Percentiles rank a stretch among this genome's conserved stretches.
Conservation (phyloP, 768 basidiomycete species). For the Tulasnella sp. region DNA sequence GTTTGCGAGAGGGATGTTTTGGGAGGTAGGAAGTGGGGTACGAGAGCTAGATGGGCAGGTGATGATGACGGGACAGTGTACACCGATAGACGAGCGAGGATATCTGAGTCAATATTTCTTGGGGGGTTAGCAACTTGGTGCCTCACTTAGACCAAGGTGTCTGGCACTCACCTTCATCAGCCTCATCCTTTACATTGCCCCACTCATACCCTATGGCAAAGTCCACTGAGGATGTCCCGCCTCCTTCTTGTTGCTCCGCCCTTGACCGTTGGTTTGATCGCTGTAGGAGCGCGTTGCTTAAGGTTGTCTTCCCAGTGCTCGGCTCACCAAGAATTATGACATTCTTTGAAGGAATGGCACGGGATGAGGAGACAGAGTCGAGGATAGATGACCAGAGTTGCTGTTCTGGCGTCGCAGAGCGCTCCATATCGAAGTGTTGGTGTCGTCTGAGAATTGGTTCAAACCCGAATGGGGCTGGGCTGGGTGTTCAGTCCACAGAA, state of each 20-base stretch:
- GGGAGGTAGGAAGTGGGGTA: slow-evolving; percentile 73
- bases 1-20: slow-evolving; percentile 55
- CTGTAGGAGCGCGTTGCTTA: slow-evolving; percentile 61
- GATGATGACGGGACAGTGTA: slow-evolving; percentile 81
- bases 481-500: no score
- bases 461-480: neutral
- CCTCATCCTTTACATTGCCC: slow-evolving; percentile 82
- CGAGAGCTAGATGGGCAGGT: slow-evolving; percentile 52
- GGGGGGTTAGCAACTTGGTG: neutral
- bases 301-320: slow-evolving; percentile 62
- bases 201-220: slow-evolving; percentile 90
- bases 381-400: slow-evolving; percentile 92
- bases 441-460: neutral
- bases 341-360: slow-evolving; percentile 78
- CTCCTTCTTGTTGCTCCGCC: slow-evolving; percentile 29
- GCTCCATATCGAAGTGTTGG: neutral
- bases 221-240: slow-evolving; percentile 42
- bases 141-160: neutral
- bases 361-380: slow-evolving; percentile 69
- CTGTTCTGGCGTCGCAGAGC: slow-evolving; percentile 26
- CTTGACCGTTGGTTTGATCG: slow-evolving; percentile 40
- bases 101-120: slow-evolving; percentile 46
- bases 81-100: slow-evolving; percentile 76
- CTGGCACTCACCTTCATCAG: slow-evolving; percentile 67
- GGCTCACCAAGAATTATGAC: slow-evolving; percentile 75